These are phyloP conservation scores for Cetradonia linearis DNA, from an alignment of 495 filamentous ascomycete species.

Conservation along the genomic window DNA sequence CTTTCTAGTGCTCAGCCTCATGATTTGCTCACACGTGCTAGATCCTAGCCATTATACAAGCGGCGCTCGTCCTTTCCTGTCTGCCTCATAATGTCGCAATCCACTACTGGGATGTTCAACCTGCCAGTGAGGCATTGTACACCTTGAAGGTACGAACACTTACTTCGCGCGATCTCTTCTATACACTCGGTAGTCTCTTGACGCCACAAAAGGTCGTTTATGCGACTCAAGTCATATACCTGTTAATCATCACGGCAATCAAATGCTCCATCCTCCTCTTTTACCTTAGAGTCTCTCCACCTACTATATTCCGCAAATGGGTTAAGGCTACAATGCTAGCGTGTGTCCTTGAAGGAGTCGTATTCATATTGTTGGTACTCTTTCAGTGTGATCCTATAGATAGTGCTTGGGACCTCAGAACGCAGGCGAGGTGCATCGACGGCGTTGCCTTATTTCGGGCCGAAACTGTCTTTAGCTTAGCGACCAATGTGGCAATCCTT, in stretches of 20 bases:
- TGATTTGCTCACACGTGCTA: neutral
- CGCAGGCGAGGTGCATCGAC: neutral
- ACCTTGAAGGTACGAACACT: neutral
- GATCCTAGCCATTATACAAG: neutral
- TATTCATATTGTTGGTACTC: neutral
- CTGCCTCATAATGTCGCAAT: neutral
- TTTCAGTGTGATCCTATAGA: conserved; percentile 13
- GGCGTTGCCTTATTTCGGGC: neutral
- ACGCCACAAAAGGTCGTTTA: conserved; percentile 5
- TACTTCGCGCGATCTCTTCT: neutral
- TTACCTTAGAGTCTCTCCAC: conserved; percentile 14
- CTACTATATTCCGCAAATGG: neutral
- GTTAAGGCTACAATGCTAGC: neutral
- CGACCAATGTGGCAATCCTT: conserved; percentile 5
- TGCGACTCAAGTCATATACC: conserved; percentile 1
- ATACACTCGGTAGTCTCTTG: neutral
- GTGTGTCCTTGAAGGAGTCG: neutral
- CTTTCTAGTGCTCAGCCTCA: neutral
- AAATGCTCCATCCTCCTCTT: conserved; percentile 12
- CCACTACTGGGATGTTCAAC: neutral
- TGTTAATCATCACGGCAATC: neutral
- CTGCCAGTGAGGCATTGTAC: neutral
- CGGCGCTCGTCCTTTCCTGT: neutral
- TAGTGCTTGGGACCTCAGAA: neutral
- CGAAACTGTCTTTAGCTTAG: conserved; percentile 1